Percentiles rank a stretch among this genome's conserved stretches.
phyloP scores from a whole-genome alignment of 73 alveolate species.

The Symbiodinium natans region DNA sequence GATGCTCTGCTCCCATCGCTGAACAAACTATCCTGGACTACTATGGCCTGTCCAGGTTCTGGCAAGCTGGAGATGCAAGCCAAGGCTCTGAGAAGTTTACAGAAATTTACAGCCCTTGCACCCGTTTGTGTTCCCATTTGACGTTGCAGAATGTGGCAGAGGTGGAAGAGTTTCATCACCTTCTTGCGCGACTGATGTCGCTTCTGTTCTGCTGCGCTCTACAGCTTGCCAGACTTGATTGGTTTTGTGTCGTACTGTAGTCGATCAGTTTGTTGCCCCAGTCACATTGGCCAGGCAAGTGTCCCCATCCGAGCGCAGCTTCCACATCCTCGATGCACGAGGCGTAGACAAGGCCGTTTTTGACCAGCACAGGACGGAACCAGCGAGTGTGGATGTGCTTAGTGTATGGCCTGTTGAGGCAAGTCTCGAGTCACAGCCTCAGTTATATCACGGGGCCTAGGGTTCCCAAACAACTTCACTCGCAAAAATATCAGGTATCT shows the following conservation, averaged over 20 bases:
- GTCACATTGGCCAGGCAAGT: slow-evolving; percentile 66
- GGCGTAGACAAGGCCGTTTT: slow-evolving; percentile 54
- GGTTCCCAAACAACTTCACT: neutral
- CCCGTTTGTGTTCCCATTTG: neutral
- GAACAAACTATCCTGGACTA: no score
- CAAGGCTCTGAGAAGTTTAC: slow-evolving; percentile 25
- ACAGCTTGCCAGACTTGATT: slow-evolving; percentile 24
- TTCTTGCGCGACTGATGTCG: slow-evolving; percentile 78
- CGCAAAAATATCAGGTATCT: slow-evolving; percentile 16
- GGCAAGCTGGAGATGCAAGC: slow-evolving; percentile 66
- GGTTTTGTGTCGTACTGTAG: neutral
- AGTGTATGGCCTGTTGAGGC: no score
- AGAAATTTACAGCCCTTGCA: neutral
- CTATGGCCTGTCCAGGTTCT: slow-evolving; percentile 44
- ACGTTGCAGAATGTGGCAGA: neutral
- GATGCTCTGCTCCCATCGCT: no score
- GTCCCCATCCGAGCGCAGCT: slow-evolving; percentile 69
- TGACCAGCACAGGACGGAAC: no score
- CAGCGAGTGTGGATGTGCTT: no score
- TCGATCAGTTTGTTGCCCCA: neutral
- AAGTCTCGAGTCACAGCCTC: slow-evolving; percentile 63
- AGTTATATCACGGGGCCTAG: neutral
- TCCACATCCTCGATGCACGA: slow-evolving; percentile 33
- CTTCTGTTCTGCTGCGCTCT: slow-evolving; percentile 89
- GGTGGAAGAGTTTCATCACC: slow-evolving; percentile 79